These are phyloP conservation scores for Heracleum sosnowskyi DNA, from an alignment of 129 eudicot genomes.

Conservation along the genomic window DNA sequence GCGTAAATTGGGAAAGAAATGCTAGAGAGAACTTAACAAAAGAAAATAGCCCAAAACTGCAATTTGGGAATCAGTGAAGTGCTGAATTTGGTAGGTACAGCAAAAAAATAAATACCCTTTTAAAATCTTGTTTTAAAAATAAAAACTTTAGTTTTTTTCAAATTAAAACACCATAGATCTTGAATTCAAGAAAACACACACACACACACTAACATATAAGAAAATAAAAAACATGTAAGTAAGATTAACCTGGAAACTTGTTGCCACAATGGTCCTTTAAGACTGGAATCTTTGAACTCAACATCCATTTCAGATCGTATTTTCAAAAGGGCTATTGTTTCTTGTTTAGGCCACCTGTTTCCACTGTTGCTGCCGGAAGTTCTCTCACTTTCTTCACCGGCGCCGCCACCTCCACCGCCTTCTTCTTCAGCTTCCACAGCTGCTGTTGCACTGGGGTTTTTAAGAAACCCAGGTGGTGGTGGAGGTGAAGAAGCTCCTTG, in stretches of 20 bases:
- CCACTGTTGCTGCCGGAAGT: constrained; percentile 44
- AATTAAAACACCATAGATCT: not conserved
- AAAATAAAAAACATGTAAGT: too few species aligned
- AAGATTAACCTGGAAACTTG: constrained; percentile 61
- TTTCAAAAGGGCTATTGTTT: constrained; percentile 66
- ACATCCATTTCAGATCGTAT: constrained; percentile 91
- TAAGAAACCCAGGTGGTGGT: constrained; percentile 15
- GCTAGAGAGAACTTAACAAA: not conserved
- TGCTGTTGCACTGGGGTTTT: constrained; percentile 23
- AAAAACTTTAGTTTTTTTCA: too few species aligned
- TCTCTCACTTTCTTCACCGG: constrained; percentile 47
- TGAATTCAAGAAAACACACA: not conserved
- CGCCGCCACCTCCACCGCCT: constrained; percentile 13
- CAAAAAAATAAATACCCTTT: not conserved
- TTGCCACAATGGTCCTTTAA: constrained; percentile 97
- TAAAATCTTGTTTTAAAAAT: too few species aligned
- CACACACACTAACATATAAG: not conserved
- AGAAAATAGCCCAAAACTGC: not conserved
- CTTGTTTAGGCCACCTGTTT: constrained; percentile 93
- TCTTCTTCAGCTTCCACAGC: not conserved
- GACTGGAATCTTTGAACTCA: constrained; percentile 77
- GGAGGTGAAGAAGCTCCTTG: constrained; percentile 27
- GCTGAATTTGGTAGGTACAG: not conserved
- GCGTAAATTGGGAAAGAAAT: constrained; percentile 2
- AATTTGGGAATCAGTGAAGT: not conserved